Percentiles rank a stretch among this genome's conserved stretches.
Evolutionary conservation across 495 filamentous ascomycete genomes (phyloP).

Genomic region (Penicillium canariense): DNA sequence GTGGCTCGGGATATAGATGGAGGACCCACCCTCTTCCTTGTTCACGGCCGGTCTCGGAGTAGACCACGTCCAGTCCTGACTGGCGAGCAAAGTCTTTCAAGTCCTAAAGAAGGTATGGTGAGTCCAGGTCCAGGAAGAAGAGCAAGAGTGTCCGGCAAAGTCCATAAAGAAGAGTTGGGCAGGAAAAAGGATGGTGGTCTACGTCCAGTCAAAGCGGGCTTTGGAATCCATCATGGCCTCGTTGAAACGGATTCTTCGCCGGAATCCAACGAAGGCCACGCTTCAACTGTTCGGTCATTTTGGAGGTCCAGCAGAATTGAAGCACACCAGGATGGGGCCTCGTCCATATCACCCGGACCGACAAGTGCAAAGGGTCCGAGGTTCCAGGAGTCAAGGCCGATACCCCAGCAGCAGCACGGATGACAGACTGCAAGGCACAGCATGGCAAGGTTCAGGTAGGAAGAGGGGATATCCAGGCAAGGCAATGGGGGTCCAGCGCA

Average conservation of each 20-base stretch:
- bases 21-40: constrained; percentile 84
- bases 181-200: constrained; percentile 8
- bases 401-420: constrained; percentile 11
- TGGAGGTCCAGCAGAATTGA: background rate
- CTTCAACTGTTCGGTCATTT: constrained; percentile 3
- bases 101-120: constrained; percentile 64
- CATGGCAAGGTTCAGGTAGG: background rate
- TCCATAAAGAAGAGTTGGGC: constrained; percentile 17
- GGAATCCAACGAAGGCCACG: background rate
- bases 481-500: constrained; percentile 25
- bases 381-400: constrained; percentile 14
- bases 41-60: constrained; percentile 92
- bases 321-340: background rate
- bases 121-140: constrained; percentile 42
- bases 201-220: constrained; percentile 17
- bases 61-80: constrained; percentile 95
- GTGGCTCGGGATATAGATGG: constrained; percentile 4
- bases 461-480: constrained; percentile 8
- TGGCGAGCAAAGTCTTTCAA: constrained; percentile 99
- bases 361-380: constrained; percentile 8
- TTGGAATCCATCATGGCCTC: constrained; percentile 10
- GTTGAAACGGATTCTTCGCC: background rate
- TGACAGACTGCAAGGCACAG: constrained; percentile 14
- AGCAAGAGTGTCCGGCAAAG: constrained; percentile 21
- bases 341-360: constrained; percentile 5